These are phyloP conservation scores for Lachnellula arida DNA, from an alignment of 2,329 filamentous ascomycete species.

Conservation along the genomic window DNA sequence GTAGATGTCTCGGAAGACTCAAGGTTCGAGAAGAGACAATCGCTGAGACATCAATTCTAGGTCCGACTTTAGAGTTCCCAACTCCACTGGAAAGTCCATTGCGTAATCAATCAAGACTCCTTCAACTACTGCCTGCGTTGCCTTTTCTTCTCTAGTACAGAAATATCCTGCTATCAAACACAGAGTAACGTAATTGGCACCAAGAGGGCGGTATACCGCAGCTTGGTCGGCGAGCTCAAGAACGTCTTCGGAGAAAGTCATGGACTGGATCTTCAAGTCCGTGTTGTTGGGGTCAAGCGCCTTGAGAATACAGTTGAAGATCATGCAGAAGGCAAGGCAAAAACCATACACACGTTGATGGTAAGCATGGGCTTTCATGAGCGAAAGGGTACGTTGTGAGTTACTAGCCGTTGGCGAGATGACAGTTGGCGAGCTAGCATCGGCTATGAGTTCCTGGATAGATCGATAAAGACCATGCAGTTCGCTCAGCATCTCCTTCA, in stretches of 20 bases:
- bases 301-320: constrained; percentile 33
- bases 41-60: neutral
- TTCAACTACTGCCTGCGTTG: neutral
- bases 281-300: constrained; percentile 27
- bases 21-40: neutral
- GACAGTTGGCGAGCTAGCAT: neutral
- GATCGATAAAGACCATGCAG: neutral
- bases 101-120: neutral
- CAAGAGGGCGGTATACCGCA: constrained; percentile 31
- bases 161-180: constrained; percentile 26
- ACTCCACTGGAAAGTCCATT: neutral
- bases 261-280: constrained; percentile 17
- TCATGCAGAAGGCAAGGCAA: constrained; percentile 28
- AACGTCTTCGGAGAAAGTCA: constrained; percentile 24
- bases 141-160: constrained; percentile 1
- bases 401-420: neutral
- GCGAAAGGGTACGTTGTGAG: neutral
- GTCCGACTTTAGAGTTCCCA: constrained; percentile 6
- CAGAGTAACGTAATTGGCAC: constrained; percentile 29
- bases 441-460: neutral
- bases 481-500: neutral
- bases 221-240: constrained; percentile 28
- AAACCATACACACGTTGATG: constrained; percentile 30
- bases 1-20: neutral
- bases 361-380: neutral